Percentiles rank a stretch among this genome's conserved stretches.
phyloP scores from a whole-genome alignment of 2,329 filamentous ascomycete genomes.

The Claviceps monticola region DNA sequence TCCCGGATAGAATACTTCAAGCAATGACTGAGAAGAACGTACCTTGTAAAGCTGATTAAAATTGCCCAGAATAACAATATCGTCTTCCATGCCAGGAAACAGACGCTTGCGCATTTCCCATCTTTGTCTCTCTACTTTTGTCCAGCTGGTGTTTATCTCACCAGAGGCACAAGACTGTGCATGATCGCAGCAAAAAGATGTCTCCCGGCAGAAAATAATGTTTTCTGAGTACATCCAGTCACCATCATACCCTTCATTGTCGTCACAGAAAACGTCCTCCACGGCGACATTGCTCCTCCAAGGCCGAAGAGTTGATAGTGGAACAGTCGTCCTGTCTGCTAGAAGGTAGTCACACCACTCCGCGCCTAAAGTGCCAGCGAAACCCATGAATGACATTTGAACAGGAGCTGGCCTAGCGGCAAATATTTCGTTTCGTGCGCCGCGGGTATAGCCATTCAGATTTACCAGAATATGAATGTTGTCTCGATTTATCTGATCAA shows the following conservation, averaged over 20 bases:
- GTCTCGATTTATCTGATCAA: conserved; percentile 75
- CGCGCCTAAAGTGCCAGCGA: conserved; percentile 86
- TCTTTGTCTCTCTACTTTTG: conserved; percentile 63
- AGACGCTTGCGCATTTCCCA: conserved; percentile 91
- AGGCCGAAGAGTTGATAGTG: conserved; percentile 65
- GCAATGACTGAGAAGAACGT: conserved; percentile 13
- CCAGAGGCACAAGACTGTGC: conserved; percentile 70
- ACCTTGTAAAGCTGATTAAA: conserved; percentile 99
- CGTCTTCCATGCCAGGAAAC: conserved; percentile 70
- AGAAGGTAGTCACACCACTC: conserved; percentile 98
- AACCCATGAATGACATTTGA: conserved; percentile 99
- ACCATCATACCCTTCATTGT: conserved; percentile 54
- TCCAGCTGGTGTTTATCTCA: conserved; percentile 60
- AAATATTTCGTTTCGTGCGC: conserved; percentile 94
- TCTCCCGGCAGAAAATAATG: conserved; percentile 85
- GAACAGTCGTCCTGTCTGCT: conserved; percentile 78
- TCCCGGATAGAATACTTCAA: background rate
- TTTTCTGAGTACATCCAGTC: conserved; percentile 96
- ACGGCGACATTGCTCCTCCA: conserved; percentile 62
- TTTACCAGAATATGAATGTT: conserved; percentile 92
- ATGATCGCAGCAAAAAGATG: conserved; percentile 97
- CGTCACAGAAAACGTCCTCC: conserved; percentile 52
- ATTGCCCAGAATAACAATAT: conserved; percentile 85
- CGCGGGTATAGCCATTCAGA: conserved; percentile 93
- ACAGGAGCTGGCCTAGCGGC: conserved; percentile 87